A percentile compares a stretch with the other conserved stretches of the same genome.
phyloP scores from a whole-genome alignment of 2,329 filamentous ascomycete species.

The Lasiodiplodia gonubiensis region DNA sequence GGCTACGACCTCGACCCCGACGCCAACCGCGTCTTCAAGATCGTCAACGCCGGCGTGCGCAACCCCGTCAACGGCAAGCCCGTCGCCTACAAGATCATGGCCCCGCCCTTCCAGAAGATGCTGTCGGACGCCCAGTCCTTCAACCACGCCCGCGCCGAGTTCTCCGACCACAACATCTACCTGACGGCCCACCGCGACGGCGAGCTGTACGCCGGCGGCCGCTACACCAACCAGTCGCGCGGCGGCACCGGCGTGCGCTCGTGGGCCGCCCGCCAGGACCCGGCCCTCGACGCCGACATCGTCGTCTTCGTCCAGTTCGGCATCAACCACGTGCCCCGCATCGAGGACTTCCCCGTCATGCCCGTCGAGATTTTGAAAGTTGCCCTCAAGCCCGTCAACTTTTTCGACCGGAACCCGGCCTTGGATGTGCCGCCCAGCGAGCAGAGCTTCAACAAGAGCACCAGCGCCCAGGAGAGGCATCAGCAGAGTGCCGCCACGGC shows the following conservation, averaged over 20 bases:
- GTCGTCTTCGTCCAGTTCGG: conserved; percentile 64
- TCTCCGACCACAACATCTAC: conserved; percentile 64
- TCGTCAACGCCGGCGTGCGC: conserved; percentile 51
- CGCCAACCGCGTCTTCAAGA: conserved; percentile 56
- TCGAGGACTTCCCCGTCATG: conserved; percentile 66
- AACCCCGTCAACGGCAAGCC: conserved; percentile 57
- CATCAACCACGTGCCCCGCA: conserved; percentile 61
- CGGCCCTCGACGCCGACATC: conserved; percentile 61
- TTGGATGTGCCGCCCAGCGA: conserved; percentile 62
- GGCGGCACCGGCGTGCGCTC: conserved; percentile 55
- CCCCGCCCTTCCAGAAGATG: conserved; percentile 58
- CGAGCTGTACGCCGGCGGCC: conserved; percentile 65
- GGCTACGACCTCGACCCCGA: conserved; percentile 56
- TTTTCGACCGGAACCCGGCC: conserved; percentile 64
- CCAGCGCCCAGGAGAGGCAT: conserved; percentile 39
- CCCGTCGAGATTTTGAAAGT: conserved; percentile 63
- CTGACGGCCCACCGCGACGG: conserved; percentile 63
- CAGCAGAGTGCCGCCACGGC: conserved; percentile 35
- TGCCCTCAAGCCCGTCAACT: conserved; percentile 64
- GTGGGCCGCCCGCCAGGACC: conserved; percentile 59
- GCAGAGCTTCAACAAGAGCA: conserved; percentile 55
- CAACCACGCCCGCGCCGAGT: conserved; percentile 64
- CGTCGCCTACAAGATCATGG: conserved; percentile 57
- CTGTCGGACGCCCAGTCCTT: conserved; percentile 59
- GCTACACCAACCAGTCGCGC: conserved; percentile 66